A percentile compares a stretch with the other conserved stretches of the same genome.
These are phyloP conservation scores for Aspergillus incahuasiensis DNA, from an alignment of 495 filamentous ascomycete species.

Conservation along the genomic window DNA sequence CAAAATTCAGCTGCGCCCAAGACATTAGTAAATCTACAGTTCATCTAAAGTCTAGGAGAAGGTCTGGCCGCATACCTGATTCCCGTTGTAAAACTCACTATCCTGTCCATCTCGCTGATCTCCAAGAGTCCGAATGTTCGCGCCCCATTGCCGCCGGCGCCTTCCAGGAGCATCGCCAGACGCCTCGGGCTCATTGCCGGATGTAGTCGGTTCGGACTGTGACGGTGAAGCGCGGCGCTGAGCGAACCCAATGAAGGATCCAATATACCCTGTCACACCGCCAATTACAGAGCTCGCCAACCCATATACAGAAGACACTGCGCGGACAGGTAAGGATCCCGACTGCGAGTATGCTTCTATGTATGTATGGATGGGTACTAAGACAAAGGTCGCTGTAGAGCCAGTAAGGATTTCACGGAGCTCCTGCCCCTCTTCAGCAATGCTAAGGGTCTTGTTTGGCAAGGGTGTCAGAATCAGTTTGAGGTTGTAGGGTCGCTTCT, in stretches of 20 bases:
- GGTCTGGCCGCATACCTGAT: slow-evolving; percentile 57
- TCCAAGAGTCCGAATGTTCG: slow-evolving; percentile 53
- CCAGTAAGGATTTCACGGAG: slow-evolving; percentile 63
- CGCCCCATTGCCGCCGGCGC: slow-evolving; percentile 21
- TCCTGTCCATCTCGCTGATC: slow-evolving; percentile 51
- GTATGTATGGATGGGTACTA: slow-evolving; percentile 63
- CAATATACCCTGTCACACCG: slow-evolving; percentile 47
- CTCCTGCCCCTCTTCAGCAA: slow-evolving; percentile 65
- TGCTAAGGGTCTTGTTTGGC: slow-evolving; percentile 66
- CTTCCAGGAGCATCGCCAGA: slow-evolving; percentile 8
- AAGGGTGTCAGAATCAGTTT: slow-evolving; percentile 77
- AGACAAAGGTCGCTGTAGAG: slow-evolving; percentile 77
- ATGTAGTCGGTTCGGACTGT: slow-evolving; percentile 8
- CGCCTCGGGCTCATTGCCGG: slow-evolving; percentile 7
- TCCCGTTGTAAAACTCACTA: slow-evolving; percentile 81
- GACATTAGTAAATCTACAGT: not conserved
- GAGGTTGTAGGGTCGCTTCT: slow-evolving; percentile 68
- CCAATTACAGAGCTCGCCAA: slow-evolving; percentile 39
- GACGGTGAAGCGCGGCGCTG: slow-evolving; percentile 23
- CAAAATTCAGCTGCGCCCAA: slow-evolving; percentile 61
- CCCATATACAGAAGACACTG: slow-evolving; percentile 40
- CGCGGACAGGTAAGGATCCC: slow-evolving; percentile 37
- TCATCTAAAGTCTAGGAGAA: not conserved
- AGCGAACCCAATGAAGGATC: slow-evolving; percentile 52
- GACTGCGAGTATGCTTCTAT: slow-evolving; percentile 54